phyloP scores from a whole-genome alignment of 2,329 filamentous ascomycete genomes.

The Fusarium metavorans region DNA sequence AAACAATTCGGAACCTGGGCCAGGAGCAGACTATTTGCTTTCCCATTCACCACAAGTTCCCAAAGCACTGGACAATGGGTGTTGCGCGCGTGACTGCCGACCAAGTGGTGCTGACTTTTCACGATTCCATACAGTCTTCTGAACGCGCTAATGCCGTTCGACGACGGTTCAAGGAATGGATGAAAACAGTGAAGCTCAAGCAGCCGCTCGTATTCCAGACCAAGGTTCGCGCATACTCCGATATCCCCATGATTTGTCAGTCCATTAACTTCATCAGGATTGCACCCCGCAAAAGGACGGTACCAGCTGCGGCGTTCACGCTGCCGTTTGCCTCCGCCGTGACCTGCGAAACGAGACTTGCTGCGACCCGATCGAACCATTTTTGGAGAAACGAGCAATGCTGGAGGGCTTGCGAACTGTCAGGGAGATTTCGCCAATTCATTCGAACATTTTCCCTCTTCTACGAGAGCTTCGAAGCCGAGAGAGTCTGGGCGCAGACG shows the following conservation, averaged over 20 bases:
- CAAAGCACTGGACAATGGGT: background rate
- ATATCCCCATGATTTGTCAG: background rate
- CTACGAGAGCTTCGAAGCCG: background rate
- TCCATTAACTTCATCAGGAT: background rate
- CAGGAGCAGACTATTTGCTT: constrained; percentile 1
- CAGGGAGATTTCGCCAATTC: background rate
- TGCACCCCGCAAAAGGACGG: background rate
- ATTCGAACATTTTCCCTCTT: background rate
- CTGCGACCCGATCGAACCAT: background rate
- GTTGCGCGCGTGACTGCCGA: background rate
- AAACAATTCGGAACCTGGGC: background rate
- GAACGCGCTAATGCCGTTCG: background rate
- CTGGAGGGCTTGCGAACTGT: background rate
- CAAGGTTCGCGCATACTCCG: background rate
- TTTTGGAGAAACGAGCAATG: background rate
- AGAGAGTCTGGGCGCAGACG: background rate
- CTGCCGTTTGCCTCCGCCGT: background rate
- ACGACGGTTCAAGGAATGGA: background rate
- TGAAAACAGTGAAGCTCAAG: background rate
- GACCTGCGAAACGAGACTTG: background rate
- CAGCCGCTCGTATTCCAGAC: background rate
- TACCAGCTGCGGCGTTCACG: background rate
- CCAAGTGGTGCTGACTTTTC: background rate
- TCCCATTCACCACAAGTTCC: background rate
- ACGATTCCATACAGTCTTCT: background rate